A percentile compares a stretch with the other conserved stretches of the same genome.
phyloP scores from a whole-genome alignment of 2,329 filamentous ascomycete species.

The Falciphora oryzae region DNA sequence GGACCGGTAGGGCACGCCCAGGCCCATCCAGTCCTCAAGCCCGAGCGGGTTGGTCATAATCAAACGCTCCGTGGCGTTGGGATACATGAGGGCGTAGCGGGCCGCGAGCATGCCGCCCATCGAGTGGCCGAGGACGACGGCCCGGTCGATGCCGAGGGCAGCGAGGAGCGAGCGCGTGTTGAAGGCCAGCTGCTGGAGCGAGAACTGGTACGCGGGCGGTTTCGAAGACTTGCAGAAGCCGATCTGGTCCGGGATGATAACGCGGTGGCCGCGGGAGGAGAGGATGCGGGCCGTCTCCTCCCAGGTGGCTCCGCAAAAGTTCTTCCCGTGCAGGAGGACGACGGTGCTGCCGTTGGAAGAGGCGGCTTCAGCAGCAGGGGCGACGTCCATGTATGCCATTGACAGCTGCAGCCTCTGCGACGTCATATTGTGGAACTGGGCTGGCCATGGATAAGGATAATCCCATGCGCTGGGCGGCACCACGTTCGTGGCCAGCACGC shows the following conservation, averaged over 20 bases:
- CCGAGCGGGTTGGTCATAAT: slow-evolving; percentile 48
- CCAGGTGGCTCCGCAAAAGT: slow-evolving; percentile 51
- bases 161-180: slow-evolving; percentile 45
- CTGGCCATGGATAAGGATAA: slow-evolving; percentile 46
- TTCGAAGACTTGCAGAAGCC: slow-evolving; percentile 55
- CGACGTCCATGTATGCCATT: slow-evolving; percentile 52
- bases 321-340: slow-evolving; percentile 49
- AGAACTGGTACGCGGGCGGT: slow-evolving; percentile 45
- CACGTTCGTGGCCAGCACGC: not conserved
- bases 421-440: slow-evolving; percentile 41
- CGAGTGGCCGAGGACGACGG: slow-evolving; percentile 47
- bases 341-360: slow-evolving; percentile 30
- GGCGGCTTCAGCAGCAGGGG: slow-evolving; percentile 27
- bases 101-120: slow-evolving; percentile 49
- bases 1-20: slow-evolving; percentile 40
- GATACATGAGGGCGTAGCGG: slow-evolving; percentile 46
- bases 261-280: slow-evolving; percentile 38
- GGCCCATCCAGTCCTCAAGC: slow-evolving; percentile 46
- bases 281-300: slow-evolving; percentile 38
- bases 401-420: slow-evolving; percentile 42
- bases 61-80: slow-evolving; percentile 33
- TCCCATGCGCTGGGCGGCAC: slow-evolving; percentile 16
- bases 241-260: slow-evolving; percentile 48
- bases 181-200: slow-evolving; percentile 41
- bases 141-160: slow-evolving; percentile 34